Base-by-base conservation (phyloP, 1,284 basidiomycete genomes). In the Peniophora sp. region DNA sequence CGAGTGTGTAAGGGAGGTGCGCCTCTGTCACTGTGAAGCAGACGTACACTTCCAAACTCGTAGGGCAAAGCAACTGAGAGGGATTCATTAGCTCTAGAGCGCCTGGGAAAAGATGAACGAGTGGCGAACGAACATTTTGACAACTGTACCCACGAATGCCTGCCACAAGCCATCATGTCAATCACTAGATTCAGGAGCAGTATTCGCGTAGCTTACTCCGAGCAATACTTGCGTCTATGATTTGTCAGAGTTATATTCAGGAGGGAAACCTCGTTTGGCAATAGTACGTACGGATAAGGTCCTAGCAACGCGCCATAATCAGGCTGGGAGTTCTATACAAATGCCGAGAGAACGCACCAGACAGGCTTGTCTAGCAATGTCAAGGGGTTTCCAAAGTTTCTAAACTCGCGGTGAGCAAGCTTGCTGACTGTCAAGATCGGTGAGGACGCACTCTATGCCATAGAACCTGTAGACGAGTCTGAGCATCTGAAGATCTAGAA, bases 1-100 rank as follows among this genome's bases (percentile, higher is more conserved):
- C 0, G 80, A 8, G 38, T n/a, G 38, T 81, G 23, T 84, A 69
- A 53, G 61, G 70, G 20, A 72, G 59, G 54, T 85, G 86, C 23
- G 70, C 68, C 47, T 74, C 67, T 65, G 83, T 85, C 16, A 17
- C 38, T 5, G 38, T 8, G 19, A n/a, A 41, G 8, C 8, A n/a
- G 5, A 8, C 38, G 16, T 41, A 58, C 86, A 87, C 65, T 83
- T 68, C 81, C 81, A 86, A 46, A 87, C 82, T 36, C 84, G 75
- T 57, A 83, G 64, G 1, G 71, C 75, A 54, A 85, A 86, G 53
- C 76, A 76, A 24, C 83, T 85, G 44, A 39, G 2, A 16, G 36
- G 5, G 48, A 45, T 22, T 41, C 12, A 50, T 52, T n/a, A 52
- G 41, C 32, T 39, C 24, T 38, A 19, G n/a, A 10, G 22, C 23